These are phyloP conservation scores for Zymoseptoria crescenta DNA, from an alignment of 2,329 filamentous ascomycete species.

Conservation along the genomic window DNA sequence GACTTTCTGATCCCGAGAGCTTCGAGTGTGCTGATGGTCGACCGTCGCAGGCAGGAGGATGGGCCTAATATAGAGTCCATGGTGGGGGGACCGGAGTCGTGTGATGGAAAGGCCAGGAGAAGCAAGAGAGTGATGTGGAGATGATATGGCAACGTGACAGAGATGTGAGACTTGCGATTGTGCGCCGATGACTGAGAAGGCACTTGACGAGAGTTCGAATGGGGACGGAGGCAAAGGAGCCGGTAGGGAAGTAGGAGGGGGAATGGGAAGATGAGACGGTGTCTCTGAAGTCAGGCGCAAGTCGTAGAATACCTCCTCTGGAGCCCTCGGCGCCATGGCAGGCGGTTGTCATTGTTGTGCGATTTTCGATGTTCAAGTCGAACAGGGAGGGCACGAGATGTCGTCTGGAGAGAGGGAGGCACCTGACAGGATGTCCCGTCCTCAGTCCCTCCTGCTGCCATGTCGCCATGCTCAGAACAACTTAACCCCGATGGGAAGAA, in stretches of 20 bases:
- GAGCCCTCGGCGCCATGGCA: not conserved
- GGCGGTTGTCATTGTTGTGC: not conserved
- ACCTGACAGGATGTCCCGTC: not conserved
- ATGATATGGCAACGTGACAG: not conserved
- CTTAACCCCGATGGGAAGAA: not conserved
- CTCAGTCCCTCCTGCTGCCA: not conserved
- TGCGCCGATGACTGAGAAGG: not conserved
- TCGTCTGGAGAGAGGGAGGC: not conserved
- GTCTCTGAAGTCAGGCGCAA: not conserved
- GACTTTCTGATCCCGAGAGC: constrained; percentile 21
- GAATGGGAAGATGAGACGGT: not conserved
- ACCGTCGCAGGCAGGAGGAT: constrained; percentile 11
- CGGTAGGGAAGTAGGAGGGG: not conserved
- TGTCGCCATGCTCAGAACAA: not conserved
- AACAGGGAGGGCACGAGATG: not conserved
- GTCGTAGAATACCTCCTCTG: not conserved
- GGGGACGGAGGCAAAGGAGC: not conserved
- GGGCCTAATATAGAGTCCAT: constrained; percentile 8
- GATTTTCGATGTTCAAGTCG: not conserved
- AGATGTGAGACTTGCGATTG: not conserved
- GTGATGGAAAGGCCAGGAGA: constrained; percentile 3
- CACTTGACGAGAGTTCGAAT: not conserved
- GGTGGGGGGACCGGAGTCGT: constrained; percentile 5
- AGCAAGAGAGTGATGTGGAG: not conserved
- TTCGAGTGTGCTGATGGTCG: constrained; percentile 21